Percentiles rank a stretch among this genome's conserved stretches.
Evolutionary conservation across 805 yeast species (phyloP).

Genomic region (Sugiyamaella floridensis): DNA sequence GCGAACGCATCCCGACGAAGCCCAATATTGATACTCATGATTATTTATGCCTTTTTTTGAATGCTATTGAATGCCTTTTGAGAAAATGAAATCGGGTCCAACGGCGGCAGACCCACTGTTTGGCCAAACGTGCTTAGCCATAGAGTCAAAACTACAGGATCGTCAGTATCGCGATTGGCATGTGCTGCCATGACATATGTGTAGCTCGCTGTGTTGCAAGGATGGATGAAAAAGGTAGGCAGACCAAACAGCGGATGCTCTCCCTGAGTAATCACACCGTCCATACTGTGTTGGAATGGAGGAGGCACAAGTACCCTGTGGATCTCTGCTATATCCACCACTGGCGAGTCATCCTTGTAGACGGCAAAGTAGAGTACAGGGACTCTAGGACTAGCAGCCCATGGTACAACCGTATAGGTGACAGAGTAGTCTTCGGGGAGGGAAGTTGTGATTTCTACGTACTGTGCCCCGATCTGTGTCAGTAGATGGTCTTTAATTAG

Average conservation of each 20-base stretch:
- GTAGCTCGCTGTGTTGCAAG: constrained; percentile 34
- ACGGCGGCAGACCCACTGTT: not conserved
- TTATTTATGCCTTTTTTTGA: not conserved
- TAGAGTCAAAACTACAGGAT: not conserved
- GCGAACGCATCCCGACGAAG: not conserved
- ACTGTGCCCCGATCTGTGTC: not conserved
- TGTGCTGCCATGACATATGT: not conserved
- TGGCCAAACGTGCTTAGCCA: not conserved
- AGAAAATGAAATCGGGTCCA: not conserved
- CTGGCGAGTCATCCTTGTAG: constrained; percentile 13
- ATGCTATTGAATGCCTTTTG: not conserved
- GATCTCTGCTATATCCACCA: constrained; percentile 11
- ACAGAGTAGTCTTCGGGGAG: not conserved
- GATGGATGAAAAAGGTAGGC: constrained; percentile 34
- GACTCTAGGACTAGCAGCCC: constrained; percentile 26
- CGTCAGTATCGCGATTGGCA: not conserved
- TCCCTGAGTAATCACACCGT: constrained; percentile 18
- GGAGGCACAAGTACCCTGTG: constrained; percentile 5
- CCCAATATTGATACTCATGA: constrained; percentile 1
- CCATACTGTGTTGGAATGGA: constrained; percentile 1
- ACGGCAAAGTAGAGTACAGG: constrained; percentile 27
- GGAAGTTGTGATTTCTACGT: not conserved
- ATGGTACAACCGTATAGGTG: constrained; percentile 19
- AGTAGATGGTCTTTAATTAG: not conserved
- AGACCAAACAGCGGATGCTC: constrained; percentile 27